A percentile compares a stretch with the other conserved stretches of the same genome.
These are phyloP conservation scores for Saccharomyces hybrid DNA, from an alignment of 1,139 yeast genomes.

Conservation along the genomic window DNA sequence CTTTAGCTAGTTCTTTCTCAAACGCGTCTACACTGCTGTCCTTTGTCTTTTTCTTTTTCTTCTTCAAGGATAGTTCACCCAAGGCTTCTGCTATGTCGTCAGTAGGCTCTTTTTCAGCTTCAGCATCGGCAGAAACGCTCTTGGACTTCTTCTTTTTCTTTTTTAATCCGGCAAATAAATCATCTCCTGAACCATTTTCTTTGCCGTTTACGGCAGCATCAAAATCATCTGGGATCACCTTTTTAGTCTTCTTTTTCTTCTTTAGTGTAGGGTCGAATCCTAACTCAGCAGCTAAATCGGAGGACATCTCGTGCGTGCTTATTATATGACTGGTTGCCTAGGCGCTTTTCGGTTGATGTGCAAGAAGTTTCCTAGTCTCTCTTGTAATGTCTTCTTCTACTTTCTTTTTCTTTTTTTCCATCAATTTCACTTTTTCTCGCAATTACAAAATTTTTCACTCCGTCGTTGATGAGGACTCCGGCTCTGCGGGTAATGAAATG, in stretches of 20 bases:
- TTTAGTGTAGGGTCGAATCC: constrained; percentile 74
- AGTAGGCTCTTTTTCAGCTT: constrained; percentile 33
- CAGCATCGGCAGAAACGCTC: constrained; percentile 31
- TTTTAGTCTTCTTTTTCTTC: constrained; percentile 72
- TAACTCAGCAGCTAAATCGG: constrained; percentile 42
- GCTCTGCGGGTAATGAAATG: constrained; percentile 41
- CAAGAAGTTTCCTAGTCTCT: neutral
- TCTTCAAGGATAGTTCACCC: constrained; percentile 75
- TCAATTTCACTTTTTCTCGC: constrained; percentile 17
- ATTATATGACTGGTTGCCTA: neutral
- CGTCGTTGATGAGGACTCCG: constrained; percentile 61
- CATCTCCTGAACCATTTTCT: constrained; percentile 32
- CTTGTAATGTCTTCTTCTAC: constrained; percentile 13
- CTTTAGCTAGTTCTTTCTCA: constrained; percentile 83
- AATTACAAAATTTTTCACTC: constrained; percentile 56
- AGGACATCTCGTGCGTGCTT: constrained; percentile 16
- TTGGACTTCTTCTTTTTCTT: constrained; percentile 44
- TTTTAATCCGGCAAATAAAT: constrained; percentile 42
- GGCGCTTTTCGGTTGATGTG: neutral
- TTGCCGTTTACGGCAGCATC: constrained; percentile 21
- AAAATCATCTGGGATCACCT: constrained; percentile 34
- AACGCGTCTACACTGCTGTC: constrained; percentile 63
- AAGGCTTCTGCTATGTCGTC: constrained; percentile 58
- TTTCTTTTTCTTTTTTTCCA: constrained; percentile 24
- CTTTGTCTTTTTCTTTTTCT: constrained; percentile 63